phyloP scores from a whole-genome alignment of 345 rosid genomes.

The Durio zibethinus region DNA sequence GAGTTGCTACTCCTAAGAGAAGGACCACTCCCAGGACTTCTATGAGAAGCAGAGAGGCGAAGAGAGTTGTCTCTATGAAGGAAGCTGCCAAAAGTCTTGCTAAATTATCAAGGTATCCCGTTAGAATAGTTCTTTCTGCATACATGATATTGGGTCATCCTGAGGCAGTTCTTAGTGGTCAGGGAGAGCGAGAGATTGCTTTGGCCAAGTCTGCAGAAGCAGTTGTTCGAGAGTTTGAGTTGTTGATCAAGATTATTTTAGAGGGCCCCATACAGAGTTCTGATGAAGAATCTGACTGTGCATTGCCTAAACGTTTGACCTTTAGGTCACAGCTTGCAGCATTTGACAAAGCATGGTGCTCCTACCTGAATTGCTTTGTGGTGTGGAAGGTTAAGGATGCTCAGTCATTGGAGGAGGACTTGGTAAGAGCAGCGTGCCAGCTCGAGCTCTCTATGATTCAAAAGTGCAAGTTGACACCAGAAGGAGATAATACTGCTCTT shows the following conservation, averaged over 20 bases:
- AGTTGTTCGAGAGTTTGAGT: slow-evolving; percentile 64
- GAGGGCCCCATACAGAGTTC: slow-evolving; percentile 70
- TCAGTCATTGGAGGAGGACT: slow-evolving; percentile 71
- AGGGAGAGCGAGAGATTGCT: slow-evolving; percentile 79
- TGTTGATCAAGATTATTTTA: slow-evolving; percentile 60
- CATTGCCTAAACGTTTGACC: slow-evolving; percentile 48
- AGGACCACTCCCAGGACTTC: slow-evolving; percentile 40
- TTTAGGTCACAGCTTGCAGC: slow-evolving; percentile 69
- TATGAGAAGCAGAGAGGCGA: slow-evolving; percentile 52
- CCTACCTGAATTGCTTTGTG: slow-evolving; percentile 79
- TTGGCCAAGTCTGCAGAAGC: slow-evolving; percentile 64
- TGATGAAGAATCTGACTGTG: slow-evolving; percentile 44
- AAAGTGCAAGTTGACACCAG: slow-evolving; percentile 70
- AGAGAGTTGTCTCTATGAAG: slow-evolving; percentile 35
- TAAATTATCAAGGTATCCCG: slow-evolving; percentile 72
- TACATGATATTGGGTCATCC: slow-evolving; percentile 98
- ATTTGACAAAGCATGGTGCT: slow-evolving; percentile 89
- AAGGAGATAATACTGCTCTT: slow-evolving; percentile 54
- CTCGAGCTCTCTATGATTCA: slow-evolving; percentile 98
- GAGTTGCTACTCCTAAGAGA: slow-evolving; percentile 75
- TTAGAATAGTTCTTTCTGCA: slow-evolving; percentile 83
- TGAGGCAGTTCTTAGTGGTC: slow-evolving; percentile 89
- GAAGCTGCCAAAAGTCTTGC: slow-evolving; percentile 38
- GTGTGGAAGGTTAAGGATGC: slow-evolving; percentile 99
- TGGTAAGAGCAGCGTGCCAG: slow-evolving; percentile 97